These are phyloP conservation scores for Camellia granthamiana DNA, from an alignment of 148 eudicot species.

Conservation along the genomic window DNA sequence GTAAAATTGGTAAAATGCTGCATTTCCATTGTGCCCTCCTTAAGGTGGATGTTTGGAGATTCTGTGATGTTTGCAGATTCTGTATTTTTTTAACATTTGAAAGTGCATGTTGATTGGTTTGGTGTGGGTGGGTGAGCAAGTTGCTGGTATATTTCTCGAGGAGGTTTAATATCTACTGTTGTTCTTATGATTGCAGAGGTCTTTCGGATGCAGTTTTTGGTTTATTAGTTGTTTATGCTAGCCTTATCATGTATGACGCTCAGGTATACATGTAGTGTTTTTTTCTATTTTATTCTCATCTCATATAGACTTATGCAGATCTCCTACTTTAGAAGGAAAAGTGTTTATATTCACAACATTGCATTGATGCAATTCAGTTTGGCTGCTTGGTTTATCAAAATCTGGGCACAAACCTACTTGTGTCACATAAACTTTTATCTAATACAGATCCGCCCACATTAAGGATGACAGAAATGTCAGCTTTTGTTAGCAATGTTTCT, in stretches of 20 bases:
- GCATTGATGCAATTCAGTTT: not conserved
- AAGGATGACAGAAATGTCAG: not conserved
- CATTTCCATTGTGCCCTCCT: not conserved
- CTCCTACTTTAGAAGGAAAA: not conserved
- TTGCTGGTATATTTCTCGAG: not conserved
- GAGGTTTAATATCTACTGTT: not conserved
- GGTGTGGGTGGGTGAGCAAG: not conserved
- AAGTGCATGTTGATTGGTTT: constrained; percentile 5
- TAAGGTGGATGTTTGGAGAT: not conserved
- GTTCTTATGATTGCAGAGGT: constrained; percentile 54
- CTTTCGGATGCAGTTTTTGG: constrained; percentile 85
- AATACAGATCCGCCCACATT: no score
- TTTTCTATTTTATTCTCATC: not conserved
- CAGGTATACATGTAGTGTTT: constrained; percentile 53
- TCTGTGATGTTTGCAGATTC: no score
- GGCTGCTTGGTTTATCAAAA: no score
- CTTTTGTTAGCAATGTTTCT: not conserved
- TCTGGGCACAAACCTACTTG: no score
- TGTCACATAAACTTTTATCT: no score
- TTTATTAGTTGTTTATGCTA: constrained; percentile 78
- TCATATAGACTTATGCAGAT: not conserved
- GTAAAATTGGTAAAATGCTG: constrained; percentile 18
- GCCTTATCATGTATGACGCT: constrained; percentile 86
- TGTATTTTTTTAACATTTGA: not conserved
- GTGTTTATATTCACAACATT: not conserved